Evolutionary conservation across 352 stramenopile species (phyloP).

Genomic region (Globisporangium alternatum): DNA sequence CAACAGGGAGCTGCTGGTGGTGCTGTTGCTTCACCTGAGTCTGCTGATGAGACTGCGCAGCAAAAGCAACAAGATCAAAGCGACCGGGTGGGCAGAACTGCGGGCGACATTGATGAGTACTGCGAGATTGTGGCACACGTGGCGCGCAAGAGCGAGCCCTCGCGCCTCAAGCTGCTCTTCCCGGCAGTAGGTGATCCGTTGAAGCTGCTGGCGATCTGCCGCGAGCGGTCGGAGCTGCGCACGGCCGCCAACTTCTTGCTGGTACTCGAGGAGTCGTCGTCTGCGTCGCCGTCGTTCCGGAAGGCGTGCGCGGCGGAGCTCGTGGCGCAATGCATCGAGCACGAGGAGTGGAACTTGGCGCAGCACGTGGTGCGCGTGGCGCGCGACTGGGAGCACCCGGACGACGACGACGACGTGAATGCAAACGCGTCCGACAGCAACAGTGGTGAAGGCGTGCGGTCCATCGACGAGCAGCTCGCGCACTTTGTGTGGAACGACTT

Average conservation of each 20-base stretch:
- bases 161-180: constrained; percentile 67
- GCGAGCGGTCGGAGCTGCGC: constrained; percentile 61
- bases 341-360: constrained; percentile 70
- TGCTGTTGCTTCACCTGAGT: background rate
- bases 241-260: constrained; percentile 84
- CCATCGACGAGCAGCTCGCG: constrained; percentile 65
- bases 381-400: constrained; percentile 65
- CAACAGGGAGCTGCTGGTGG: background rate
- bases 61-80: background rate
- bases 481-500: constrained; percentile 54
- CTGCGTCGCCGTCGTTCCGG: constrained; percentile 29
- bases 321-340: constrained; percentile 66
- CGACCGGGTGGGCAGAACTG: background rate
- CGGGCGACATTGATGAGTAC: constrained; percentile 67
- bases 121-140: constrained; percentile 85
- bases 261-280: constrained; percentile 70
- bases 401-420: constrained; percentile 13
- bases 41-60: background rate
- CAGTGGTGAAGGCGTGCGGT: constrained; percentile 14
- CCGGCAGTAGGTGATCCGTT: constrained; percentile 62
- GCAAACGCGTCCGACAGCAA: constrained; percentile 1
- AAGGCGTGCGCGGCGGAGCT: constrained; percentile 62
- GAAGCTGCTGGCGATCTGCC: constrained; percentile 57
- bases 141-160: constrained; percentile 81
- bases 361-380: constrained; percentile 79